Base-by-base conservation (phyloP, 2,329 filamentous ascomycete genomes). In the Macroventuria anomochaeta region DNA sequence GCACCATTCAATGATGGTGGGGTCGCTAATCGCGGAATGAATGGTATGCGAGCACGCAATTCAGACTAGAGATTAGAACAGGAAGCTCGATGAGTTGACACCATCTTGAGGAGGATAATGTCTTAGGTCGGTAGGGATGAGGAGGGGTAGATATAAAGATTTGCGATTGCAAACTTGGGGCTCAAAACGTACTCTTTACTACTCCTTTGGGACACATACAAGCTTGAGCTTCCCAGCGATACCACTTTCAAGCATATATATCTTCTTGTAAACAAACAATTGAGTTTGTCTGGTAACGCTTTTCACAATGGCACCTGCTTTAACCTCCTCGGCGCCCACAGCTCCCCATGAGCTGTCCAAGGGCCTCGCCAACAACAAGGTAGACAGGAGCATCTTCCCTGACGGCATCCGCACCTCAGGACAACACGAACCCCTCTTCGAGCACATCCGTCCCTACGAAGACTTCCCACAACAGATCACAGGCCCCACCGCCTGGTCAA, bases 401-500 rank as follows among this genome's bases (percentile, higher is more conserved):
- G 85, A 88, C 65, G 85, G 86, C 8, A 78, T 87, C 64, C 87
- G 84, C 67, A 88, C 86, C 17, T 83, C 88, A 0, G 90, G 90
- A 32, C 90, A 93, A 70, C 87, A 90, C 62, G 79, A 83, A 20
- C 90, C 90, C 1, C 73, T 89, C 28, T 88, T 87, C 68, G 80
- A 86, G 26, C 76, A 81, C 7, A 74, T 93, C n/a, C 79, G 77
- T 41, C 83, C 88, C 0, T 93, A 91, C 71, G 79, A 82, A 0
- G 80, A 82, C 13, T 93, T 93, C 66, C 90, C 90, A 36, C 83
- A 84, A 54, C 76, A 87, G 55, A 91, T 93, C 70, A 80, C 80
- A 0, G 89, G 89, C 10, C 83, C 84, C 0, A 93, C 89, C 0
- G 85, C 90, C 25, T 95, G 90, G 90, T 80, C 82, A 47, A 80